Evolutionary conservation across 345 rosid genomes (phyloP), one percentile per base, ranked within the genome.

Genomic region (Jatropha curcas): DNA sequence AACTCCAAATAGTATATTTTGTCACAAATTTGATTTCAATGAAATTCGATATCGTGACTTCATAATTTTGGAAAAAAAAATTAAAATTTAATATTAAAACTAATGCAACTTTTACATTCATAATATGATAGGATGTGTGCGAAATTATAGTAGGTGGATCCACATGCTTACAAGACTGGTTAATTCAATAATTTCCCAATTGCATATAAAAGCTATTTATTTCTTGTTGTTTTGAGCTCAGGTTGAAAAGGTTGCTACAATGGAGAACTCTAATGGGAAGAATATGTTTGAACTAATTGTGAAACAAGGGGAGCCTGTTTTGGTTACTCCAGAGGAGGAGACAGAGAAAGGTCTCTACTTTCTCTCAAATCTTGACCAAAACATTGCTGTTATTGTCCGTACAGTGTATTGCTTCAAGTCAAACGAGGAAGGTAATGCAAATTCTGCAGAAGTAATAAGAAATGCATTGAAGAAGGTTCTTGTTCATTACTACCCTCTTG

Each of bases 281-380:
- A 39, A 72, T n/a, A 74, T 68, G 7, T 65, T 74, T 67, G 77
- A 82, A 31, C 86, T 93, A 16, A 68, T 55, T 22, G 98, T 91
- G 84, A 76, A 78, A 65, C 86, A 88, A 70, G 81, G 81, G 65
- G 87, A 86, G 73, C 87, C 90, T 58, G 76, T 79, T 50, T 79
- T 91, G 53, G 90, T 89, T 13, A 53, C 79, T 63, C 98, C 98
- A 1, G 93, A 87, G 28, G 86, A 82, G 45, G 89, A 89, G 24
- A 91, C 98, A 48, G 79, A 67, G 72, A 89, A 87, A 79, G 98
- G 95, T 68, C 80, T 89, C 4, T 91, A 87, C 78, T 94, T 90
- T 81, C 88, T 94, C 60, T 94, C 98, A 0, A 94, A 94, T 82
- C 94, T 91, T 63, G 97, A 94, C 75, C 98, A 94, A 67, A 91